Evolutionary conservation across 805 yeast species (phyloP).

Genomic region (Priceomyces haplophilus): DNA sequence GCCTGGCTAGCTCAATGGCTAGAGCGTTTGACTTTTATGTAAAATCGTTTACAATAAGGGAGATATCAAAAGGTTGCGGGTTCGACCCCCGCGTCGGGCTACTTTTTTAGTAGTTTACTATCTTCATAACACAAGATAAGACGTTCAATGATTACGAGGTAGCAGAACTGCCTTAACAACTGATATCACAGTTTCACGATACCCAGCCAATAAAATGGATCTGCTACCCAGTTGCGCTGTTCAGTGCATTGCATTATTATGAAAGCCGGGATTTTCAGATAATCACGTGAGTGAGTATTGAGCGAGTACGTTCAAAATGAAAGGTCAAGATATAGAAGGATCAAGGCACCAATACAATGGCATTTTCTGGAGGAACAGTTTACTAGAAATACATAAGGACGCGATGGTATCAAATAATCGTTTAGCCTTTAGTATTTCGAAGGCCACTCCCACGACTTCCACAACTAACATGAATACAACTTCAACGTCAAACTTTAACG

Average conservation of each 20-base stretch:
- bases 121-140: too few relatives aligned
- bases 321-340: neutral
- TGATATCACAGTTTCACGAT: too few relatives aligned
- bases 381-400: neutral
- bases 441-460: constrained; percentile 41
- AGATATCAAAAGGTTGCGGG: constrained; percentile 7
- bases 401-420: constrained; percentile 29
- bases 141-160: too few relatives aligned
- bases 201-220: too few relatives aligned
- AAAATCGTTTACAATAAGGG: neutral
- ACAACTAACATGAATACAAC: constrained; percentile 34
- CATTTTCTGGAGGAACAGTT: neutral
- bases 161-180: too few relatives aligned
- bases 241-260: too few relatives aligned
- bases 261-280: too few relatives aligned
- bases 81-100: constrained; percentile 9
- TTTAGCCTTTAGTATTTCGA: constrained; percentile 33
- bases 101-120: too few relatives aligned
- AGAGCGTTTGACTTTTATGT: constrained; percentile 7
- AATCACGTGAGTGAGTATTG: too few relatives aligned
- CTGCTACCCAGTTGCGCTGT: too few relatives aligned
- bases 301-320: too few relatives aligned
- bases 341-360: neutral
- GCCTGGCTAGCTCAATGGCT: constrained; percentile 9
- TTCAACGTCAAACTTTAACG: constrained; percentile 10